Base-by-base conservation (phyloP, 805 yeast genomes). In the Sugiyamaella lignohabitans region DNA sequence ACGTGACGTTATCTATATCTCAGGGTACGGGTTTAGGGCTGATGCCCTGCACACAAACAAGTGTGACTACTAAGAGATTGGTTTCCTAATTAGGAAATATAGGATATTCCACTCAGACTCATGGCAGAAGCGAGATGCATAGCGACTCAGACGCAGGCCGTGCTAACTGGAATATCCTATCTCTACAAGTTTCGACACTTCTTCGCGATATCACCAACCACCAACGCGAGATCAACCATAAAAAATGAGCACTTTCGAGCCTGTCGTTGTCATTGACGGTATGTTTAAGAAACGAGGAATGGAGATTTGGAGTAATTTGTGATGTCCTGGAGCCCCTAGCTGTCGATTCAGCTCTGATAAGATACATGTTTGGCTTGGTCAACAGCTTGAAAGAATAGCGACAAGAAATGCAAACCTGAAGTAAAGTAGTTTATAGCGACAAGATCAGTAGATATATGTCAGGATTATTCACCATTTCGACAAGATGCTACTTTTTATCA, bases 221-320 rank as follows among this genome's bases (percentile, higher is more conserved):
- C 32, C 32, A 27, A 27, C 32, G 32, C 32, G 32, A 27, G 32
- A 27, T 27, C 32, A 27, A 27, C n/a, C 14, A 27, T 27, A 40
- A 27, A 68, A 63, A 59, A 82, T 83, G 88, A 81, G 85, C 75
- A 79, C 87, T 72, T 87, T 82, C 74, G 95, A 88, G 80, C 91
- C 94, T 77, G 95, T 57, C 85, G 87, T 87, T 79, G 96, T 89
- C 76, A 35, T 35, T 35, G 38, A 84, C 38, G 38, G 38, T 35
- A 88, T 81, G 96, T 88, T 81, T 96, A 95, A 78, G 40, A 17
- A 38, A 32, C 32, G 42, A 36, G 39, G 37, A 29, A 19, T 22
- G 19, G 5, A 27, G 20, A 29, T 37, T n/a, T 17, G 22, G 3
- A n/a, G 10, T 14, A 14, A 43, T n/a, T 16, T 40, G n/a, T 18